A percentile compares a stretch with the other conserved stretches of the same genome.
phyloP scores from a whole-genome alignment of 2,329 filamentous ascomycete genomes.

The Fusarium lyarnte region DNA sequence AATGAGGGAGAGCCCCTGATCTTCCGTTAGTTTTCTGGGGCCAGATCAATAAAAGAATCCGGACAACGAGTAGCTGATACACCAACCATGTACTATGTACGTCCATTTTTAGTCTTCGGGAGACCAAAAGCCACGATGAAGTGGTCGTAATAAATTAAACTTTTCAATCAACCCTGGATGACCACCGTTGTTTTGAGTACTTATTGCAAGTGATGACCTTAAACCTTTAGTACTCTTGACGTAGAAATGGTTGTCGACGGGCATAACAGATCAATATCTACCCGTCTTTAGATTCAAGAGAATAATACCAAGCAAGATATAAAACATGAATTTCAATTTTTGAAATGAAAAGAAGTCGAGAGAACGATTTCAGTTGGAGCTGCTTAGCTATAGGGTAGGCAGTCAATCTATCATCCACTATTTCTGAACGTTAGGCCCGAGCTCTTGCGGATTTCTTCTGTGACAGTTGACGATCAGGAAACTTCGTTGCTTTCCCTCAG shows the following conservation, averaged over 20 bases:
- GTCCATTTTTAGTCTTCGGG: background rate
- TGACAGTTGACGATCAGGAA: background rate
- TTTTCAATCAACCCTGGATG: background rate
- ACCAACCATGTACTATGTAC: too few species aligned
- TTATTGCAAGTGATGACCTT: background rate
- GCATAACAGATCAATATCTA: too few species aligned
- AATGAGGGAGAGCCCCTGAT: conserved; percentile 7
- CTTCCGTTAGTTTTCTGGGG: conserved; percentile 19
- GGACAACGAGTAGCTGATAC: background rate
- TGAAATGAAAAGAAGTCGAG: too few species aligned
- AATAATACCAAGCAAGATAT: background rate
- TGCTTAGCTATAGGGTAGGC: conserved; percentile 15
- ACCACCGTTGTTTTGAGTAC: background rate
- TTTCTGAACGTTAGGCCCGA: conserved; percentile 9
- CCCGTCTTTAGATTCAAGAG: background rate
- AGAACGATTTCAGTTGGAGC: background rate
- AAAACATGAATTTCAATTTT: background rate
- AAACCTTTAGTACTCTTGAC: background rate
- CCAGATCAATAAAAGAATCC: background rate
- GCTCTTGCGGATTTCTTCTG: conserved; percentile 18
- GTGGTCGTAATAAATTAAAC: background rate
- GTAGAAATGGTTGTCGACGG: background rate
- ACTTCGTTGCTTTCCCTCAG: background rate
- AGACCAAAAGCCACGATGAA: background rate
- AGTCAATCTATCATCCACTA: background rate